Percentiles rank a stretch among this genome's conserved stretches.
phyloP scores from a whole-genome alignment of 768 basidiomycete species.

The Clavulina sp. region DNA sequence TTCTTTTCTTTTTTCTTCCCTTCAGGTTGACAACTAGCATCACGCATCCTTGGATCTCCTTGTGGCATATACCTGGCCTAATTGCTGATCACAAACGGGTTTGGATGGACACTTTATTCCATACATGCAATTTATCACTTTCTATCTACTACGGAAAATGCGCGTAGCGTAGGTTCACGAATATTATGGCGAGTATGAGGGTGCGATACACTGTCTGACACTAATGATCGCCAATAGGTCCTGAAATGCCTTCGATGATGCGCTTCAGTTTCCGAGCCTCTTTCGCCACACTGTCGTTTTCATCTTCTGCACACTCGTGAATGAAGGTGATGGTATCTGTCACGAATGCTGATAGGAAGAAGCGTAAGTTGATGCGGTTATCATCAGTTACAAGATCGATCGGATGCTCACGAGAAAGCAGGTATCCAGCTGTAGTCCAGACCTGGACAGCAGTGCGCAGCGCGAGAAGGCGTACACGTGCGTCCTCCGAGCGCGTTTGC shows the following conservation, averaged over 20 bases:
- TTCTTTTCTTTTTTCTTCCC: not conserved
- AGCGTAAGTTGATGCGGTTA: not conserved
- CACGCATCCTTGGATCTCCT: not conserved
- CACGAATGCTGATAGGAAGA: slow-evolving; percentile 37
- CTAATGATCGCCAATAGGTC: slow-evolving; percentile 13
- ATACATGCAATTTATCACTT: too few relatives aligned
- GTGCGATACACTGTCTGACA: not conserved
- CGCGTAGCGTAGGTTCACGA: too few relatives aligned
- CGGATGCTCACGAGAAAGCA: slow-evolving; percentile 43
- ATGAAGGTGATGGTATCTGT: slow-evolving; percentile 76
- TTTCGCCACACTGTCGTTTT: slow-evolving; percentile 63
- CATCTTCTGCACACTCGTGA: slow-evolving; percentile 74
- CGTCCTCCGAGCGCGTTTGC: slow-evolving; percentile 75
- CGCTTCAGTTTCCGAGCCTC: slow-evolving; percentile 29
- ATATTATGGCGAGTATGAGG: not conserved
- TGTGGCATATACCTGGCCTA: not conserved
- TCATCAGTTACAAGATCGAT: not conserved
- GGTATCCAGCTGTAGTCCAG: slow-evolving; percentile 62
- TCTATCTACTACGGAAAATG: too few relatives aligned
- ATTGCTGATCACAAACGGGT: not conserved
- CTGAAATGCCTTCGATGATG: slow-evolving; percentile 18
- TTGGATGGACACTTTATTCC: not conserved
- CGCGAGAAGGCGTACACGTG: slow-evolving; percentile 48
- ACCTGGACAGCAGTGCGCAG: slow-evolving; percentile 48
- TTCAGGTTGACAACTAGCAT: not conserved